These are phyloP conservation scores for Collybia sp. DNA, from an alignment of 768 basidiomycete genomes.

Conservation along the genomic window DNA sequence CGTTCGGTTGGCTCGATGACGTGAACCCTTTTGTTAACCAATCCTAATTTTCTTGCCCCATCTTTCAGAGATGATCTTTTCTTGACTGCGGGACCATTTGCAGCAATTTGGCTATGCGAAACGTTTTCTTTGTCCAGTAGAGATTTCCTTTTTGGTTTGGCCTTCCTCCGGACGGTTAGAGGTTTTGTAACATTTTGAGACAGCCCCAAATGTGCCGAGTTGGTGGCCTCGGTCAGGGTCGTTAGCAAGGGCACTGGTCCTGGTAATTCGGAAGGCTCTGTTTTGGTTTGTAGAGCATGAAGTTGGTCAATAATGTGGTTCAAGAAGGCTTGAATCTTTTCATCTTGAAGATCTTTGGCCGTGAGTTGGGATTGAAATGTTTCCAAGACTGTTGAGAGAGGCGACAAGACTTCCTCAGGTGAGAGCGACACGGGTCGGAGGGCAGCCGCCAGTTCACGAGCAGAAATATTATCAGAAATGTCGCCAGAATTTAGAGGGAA, in stretches of 20 bases:
- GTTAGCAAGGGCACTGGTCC: conserved; percentile 9
- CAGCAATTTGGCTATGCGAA: conserved; percentile 5
- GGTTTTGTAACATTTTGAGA: conserved; percentile 27
- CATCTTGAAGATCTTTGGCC: conserved; percentile 70
- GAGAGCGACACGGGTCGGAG: conserved; percentile 13
- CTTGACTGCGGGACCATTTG: conserved; percentile 14
- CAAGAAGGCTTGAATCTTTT: conserved; percentile 79
- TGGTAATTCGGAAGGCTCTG: conserved; percentile 13
- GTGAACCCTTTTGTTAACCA: conserved; percentile 32
- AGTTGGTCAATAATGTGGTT: conserved; percentile 81
- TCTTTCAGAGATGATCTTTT: conserved; percentile 45
- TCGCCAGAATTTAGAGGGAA: conserved; percentile 12
- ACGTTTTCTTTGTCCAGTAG: conserved; percentile 59
- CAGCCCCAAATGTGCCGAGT: too few relatives aligned
- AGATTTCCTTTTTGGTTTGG: conserved; percentile 14
- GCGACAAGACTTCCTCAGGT: conserved; percentile 13
- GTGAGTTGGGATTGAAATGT: conserved; percentile 36
- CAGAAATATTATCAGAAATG: too few relatives aligned
- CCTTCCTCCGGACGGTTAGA: conserved; percentile 38
- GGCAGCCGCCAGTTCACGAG: not conserved
- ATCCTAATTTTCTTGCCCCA: conserved; percentile 13
- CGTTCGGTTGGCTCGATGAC: conserved; percentile 44
- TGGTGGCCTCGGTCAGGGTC: conserved; percentile 5
- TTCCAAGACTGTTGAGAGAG: conserved; percentile 22
- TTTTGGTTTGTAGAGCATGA: conserved; percentile 62